Percentiles rank a stretch among this genome's conserved stretches.
Conservation (phyloP, 2,329 filamentous ascomycete genomes). For the Fusarium algeriense region DNA sequence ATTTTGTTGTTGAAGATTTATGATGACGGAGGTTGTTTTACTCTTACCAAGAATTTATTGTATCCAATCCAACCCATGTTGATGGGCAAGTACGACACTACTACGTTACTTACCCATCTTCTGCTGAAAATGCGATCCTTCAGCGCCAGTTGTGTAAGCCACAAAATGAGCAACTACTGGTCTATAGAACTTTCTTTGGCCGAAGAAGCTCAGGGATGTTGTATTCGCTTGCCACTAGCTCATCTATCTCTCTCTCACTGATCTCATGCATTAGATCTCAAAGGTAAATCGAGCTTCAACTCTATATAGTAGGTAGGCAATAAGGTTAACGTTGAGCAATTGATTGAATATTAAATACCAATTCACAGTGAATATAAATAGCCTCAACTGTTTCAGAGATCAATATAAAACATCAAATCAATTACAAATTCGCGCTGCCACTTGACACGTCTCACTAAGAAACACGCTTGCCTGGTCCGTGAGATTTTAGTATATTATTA, state of each 20-base stretch:
- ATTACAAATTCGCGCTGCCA: not conserved
- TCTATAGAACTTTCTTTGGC: slow-evolving; percentile 30
- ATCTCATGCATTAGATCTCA: not conserved
- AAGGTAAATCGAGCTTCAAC: not conserved
- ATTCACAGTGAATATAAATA: not conserved
- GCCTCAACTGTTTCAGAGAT: not conserved
- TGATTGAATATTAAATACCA: not conserved
- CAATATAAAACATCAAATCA: not conserved
- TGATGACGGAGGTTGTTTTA: slow-evolving; percentile 17
- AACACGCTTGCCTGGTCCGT: slow-evolving; percentile 7
- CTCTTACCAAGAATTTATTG: slow-evolving; percentile 7
- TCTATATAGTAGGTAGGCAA: not conserved
- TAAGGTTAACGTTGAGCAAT: not conserved
- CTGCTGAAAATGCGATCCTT: slow-evolving; percentile 13
- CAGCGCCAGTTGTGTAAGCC: slow-evolving; percentile 31
- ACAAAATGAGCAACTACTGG: slow-evolving; percentile 14
- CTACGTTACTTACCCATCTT: slow-evolving; percentile 2
- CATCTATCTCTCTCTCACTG: not conserved
- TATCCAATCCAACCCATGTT: slow-evolving; percentile 3
- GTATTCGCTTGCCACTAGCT: slow-evolving; percentile 32
- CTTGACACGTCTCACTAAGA: slow-evolving; percentile 21
- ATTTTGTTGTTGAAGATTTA: slow-evolving; percentile 13
- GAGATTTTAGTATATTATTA: slow-evolving; percentile 28
- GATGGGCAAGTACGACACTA: slow-evolving; percentile 8
- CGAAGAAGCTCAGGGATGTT: slow-evolving; percentile 21